Percentiles rank a stretch among this genome's conserved stretches.
Conservation (phyloP, 2,329 filamentous ascomycete genomes). For the Clonostachys rhizophaga region DNA sequence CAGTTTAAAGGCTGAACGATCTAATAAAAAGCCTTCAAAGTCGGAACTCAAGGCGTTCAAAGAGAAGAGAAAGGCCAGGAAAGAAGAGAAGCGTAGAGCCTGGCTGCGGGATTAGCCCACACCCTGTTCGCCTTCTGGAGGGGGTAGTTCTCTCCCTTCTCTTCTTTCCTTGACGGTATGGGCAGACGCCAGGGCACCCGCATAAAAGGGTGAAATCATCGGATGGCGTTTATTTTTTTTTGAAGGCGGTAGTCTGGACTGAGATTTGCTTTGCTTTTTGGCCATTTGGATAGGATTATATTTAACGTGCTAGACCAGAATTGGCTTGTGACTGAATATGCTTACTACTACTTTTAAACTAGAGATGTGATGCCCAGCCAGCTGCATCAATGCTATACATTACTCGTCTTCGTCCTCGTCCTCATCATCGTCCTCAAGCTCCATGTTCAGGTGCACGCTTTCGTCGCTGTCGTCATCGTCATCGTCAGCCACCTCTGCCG, state of each 20-base stretch:
- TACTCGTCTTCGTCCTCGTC: slow-evolving; percentile 20
- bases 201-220: too few species aligned
- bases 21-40: slow-evolving; percentile 78
- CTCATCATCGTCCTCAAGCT: slow-evolving; percentile 47
- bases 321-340: not conserved
- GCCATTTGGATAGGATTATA: not conserved
- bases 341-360: not conserved
- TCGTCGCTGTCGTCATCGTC: slow-evolving; percentile 42
- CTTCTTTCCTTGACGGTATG: not conserved
- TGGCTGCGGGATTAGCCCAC: slow-evolving; percentile 75
- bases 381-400: too few species aligned
- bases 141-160: not conserved
- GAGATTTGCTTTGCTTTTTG: not conserved
- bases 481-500: slow-evolving; percentile 7
- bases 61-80: slow-evolving; percentile 81
- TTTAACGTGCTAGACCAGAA: not conserved
- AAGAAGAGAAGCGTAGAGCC: slow-evolving; percentile 89
- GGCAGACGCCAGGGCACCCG: not conserved
- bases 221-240: too few species aligned
- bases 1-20: slow-evolving; percentile 86
- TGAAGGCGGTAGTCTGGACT: too few species aligned
- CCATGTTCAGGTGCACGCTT: slow-evolving; percentile 56
- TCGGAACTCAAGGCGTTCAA: slow-evolving; percentile 87
- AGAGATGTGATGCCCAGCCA: too few species aligned
- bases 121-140: not conserved